phyloP scores from a whole-genome alignment of 352 stramenopile genomes.

The Phytophthora brassicae region DNA sequence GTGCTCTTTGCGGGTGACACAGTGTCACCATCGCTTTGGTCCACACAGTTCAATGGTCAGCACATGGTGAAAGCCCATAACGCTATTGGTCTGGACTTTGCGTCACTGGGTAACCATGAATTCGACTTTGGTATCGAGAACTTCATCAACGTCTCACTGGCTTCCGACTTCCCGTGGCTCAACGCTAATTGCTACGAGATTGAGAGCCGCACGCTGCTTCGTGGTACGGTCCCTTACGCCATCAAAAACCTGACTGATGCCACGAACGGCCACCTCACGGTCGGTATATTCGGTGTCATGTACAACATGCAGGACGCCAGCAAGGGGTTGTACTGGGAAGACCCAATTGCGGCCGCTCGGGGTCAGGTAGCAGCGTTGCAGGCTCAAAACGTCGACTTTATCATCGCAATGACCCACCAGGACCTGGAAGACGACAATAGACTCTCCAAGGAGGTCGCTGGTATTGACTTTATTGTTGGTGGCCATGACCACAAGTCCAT shows the following conservation, averaged over 20 bases:
- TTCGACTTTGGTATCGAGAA: slow-evolving; percentile 81
- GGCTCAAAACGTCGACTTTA: slow-evolving; percentile 56
- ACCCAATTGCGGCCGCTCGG: slow-evolving; percentile 60
- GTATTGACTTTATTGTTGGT: slow-evolving; percentile 68
- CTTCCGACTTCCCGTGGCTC: slow-evolving; percentile 68
- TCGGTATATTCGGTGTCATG: slow-evolving; percentile 78
- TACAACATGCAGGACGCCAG: slow-evolving; percentile 74
- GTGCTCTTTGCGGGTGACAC: slow-evolving; percentile 82
- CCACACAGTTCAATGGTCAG: slow-evolving; percentile 73
- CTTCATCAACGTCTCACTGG: slow-evolving; percentile 65
- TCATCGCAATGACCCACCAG: slow-evolving; percentile 79
- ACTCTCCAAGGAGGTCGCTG: slow-evolving; percentile 65
- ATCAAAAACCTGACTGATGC: slow-evolving; percentile 51
- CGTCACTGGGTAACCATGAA: slow-evolving; percentile 79
- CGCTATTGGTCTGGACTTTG: slow-evolving; percentile 71
- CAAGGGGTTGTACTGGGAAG: slow-evolving; percentile 65
- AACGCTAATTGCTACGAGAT: slow-evolving; percentile 78
- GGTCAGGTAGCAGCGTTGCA: slow-evolving; percentile 48
- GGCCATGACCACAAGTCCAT: slow-evolving; percentile 78
- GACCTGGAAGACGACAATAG: slow-evolving; percentile 66
- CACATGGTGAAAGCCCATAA: slow-evolving; percentile 83
- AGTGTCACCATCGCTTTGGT: slow-evolving; percentile 84
- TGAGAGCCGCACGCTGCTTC: slow-evolving; percentile 43
- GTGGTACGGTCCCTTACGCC: slow-evolving; percentile 49
- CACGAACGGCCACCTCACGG: slow-evolving; percentile 47